Base-by-base conservation (phyloP, 768 basidiomycete species). In the Suillus subalutaceus region DNA sequence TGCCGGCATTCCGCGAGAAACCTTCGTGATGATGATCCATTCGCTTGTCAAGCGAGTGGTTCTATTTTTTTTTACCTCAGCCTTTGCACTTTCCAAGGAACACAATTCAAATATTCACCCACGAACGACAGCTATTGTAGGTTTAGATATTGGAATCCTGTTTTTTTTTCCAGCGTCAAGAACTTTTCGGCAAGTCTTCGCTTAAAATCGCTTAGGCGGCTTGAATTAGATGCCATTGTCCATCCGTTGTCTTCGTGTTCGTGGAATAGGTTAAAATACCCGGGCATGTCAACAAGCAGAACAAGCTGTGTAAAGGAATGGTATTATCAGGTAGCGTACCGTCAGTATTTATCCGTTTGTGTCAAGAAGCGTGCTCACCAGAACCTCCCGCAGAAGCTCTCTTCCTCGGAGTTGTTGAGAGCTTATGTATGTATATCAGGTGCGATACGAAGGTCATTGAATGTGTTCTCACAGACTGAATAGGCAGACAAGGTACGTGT, bases 51-150 rank as follows among this genome's bases (percentile, higher is more conserved):
- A 56, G 32, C 55, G 35, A 56, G 55, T 13, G 12, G 6, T 56
- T 56, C 55, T 56, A 55, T 20, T 12, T n/a, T 56, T 50, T 32
- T 55, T 55, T 18, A 32, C 53, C 53, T 55, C 53, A 35, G 18
- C 53, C 23, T 50, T 50, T 50, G 32, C 20, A 18, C 30, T 8
- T 18, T 55, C 30, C 53, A 32, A 55, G 20, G 26, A 53, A 48
- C n/a, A 9, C 46, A 48, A 48, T 52, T 26, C 26, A 26, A 26
- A 26, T 26, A 26, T 26, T 26, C 50, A 37, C 55, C 37, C 55
- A 53, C 30, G 30, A 32, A 56, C 6, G 37, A 56, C 32, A 37
- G 18, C 32, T 10, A 12, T 12, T 56, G 32, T n/a, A 56, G 12
- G 55, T 35, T 20, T 32, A 12, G 53, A 20, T 8, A 32, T 6